Evolutionary conservation across 805 yeast genomes (phyloP).

Genomic region (Kluyveromyces dobzhanskii): DNA sequence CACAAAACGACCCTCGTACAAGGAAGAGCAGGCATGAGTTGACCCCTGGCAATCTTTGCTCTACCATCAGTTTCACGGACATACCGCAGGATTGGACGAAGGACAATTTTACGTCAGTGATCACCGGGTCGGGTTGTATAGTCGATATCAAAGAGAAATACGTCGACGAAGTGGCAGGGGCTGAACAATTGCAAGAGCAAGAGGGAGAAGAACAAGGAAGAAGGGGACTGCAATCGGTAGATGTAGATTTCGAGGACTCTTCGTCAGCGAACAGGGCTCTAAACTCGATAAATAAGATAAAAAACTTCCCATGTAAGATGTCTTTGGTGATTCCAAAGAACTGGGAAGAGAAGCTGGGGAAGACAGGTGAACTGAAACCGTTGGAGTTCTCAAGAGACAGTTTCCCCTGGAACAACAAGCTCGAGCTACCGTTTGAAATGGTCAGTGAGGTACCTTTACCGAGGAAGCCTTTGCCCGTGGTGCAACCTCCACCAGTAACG

Average conservation of each 20-base stretch:
- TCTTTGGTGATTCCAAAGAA: conserved; percentile 21
- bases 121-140: conserved; percentile 66
- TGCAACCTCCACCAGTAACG: conserved; percentile 6
- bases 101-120: conserved; percentile 50
- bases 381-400: conserved; percentile 23
- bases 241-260: conserved; percentile 19
- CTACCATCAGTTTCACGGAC: conserved; percentile 29
- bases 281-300: conserved; percentile 19
- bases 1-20: conserved; percentile 25
- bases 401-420: conserved; percentile 24
- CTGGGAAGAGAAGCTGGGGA: conserved; percentile 11
- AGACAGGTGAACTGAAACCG: conserved; percentile 5
- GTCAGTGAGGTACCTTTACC: conserved; percentile 28
- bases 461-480: conserved; percentile 17
- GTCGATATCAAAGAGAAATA: conserved; percentile 40
- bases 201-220: conserved; percentile 17
- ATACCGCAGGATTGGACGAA: conserved; percentile 69
- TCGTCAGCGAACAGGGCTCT: conserved; percentile 23
- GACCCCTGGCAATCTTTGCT: conserved; percentile 25
- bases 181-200: no score
- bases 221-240: conserved; percentile 30
- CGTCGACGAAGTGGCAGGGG: no score
- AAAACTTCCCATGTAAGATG: conserved; percentile 22
- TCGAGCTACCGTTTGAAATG: conserved; percentile 30
- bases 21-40: conserved; percentile 25